A percentile compares a stretch with the other conserved stretches of the same genome.
phyloP scores from a whole-genome alignment of 148 eudicot species.

The Vaccinium darrowii region DNA sequence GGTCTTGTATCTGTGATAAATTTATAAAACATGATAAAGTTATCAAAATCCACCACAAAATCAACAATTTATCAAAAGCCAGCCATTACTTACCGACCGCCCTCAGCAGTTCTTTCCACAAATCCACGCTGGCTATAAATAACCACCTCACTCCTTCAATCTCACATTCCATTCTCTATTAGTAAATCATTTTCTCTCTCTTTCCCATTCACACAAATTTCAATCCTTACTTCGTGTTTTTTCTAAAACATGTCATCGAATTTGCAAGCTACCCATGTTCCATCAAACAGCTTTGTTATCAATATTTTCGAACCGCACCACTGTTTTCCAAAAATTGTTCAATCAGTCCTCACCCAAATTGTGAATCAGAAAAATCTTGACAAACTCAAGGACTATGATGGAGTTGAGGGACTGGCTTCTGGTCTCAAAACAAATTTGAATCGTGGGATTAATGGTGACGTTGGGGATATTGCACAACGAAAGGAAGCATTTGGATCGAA shows the following conservation, averaged over 20 bases:
- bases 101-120: no score
- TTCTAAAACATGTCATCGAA: not conserved
- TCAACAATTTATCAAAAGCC: no score
- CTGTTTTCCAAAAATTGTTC: not conserved
- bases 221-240: not conserved
- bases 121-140: no score
- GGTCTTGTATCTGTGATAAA: no score
- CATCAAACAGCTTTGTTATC: not conserved
- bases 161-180: no score
- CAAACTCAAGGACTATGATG: not conserved
- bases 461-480: not conserved
- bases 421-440: constrained; percentile 17
- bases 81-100: no score
- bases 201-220: not conserved
- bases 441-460: constrained; percentile 11
- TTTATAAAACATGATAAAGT: no score
- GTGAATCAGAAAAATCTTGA: constrained; percentile 2
- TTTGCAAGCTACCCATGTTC: not conserved
- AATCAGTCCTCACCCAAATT: not conserved
- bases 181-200: no score
- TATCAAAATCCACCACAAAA: no score
- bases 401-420: not conserved
- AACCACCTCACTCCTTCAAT: no score
- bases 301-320: not conserved
- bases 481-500: constrained; percentile 10